Evolutionary conservation across 139 green algal genomes (phyloP), one percentile per base, ranked within the genome.

Genomic region (Chlamydomonas sp.): DNA sequence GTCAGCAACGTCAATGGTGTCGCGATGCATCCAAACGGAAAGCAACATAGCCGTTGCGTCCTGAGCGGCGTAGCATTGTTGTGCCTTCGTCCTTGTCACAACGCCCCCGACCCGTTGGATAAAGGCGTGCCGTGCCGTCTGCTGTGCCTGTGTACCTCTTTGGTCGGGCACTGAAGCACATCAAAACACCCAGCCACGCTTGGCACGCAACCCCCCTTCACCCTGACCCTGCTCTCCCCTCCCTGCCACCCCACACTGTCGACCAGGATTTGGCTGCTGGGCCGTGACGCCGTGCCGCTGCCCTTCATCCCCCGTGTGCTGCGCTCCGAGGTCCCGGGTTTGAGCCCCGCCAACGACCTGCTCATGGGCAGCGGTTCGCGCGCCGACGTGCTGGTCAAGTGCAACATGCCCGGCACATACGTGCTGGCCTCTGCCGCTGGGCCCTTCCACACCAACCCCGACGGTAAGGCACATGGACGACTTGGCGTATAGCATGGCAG

Each of bases 351-450:
- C 60, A 80, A 7, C 20, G 61, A 87, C 72, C 67, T 87, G 10
- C 63, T 87, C 10, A 5, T 87, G n/a, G 61, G n/a, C 16, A 16
- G 72, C 1, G 72, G 60, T 14, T 80, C 74, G 31, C 82, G 82
- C 3, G 82, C n/a, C 59, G 82, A 87, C 60, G 73, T 87, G n/a
- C 71, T 87, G 60, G n/a, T 87, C 61, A 73, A 74, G 31, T 87
- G 82, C 49, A 62, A 87, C 62, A 18, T 49, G 9, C 62, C 82
- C 2, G 82, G 82, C 60, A 73, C 61, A 3, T 87, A 80, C 73
- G 82, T 87, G 9, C 72, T 87, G 9, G 82, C 62, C 2, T 75
- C 61, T 2, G 72, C 72, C 18, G 82, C 82, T 0, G 82, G 82
- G 59, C 82, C 82, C 31, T 87, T 80, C 82, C 71, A 69, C n/a